Conservation (phyloP, 352 stramenopile genomes). For the Globisporangium apiculatum region DNA sequence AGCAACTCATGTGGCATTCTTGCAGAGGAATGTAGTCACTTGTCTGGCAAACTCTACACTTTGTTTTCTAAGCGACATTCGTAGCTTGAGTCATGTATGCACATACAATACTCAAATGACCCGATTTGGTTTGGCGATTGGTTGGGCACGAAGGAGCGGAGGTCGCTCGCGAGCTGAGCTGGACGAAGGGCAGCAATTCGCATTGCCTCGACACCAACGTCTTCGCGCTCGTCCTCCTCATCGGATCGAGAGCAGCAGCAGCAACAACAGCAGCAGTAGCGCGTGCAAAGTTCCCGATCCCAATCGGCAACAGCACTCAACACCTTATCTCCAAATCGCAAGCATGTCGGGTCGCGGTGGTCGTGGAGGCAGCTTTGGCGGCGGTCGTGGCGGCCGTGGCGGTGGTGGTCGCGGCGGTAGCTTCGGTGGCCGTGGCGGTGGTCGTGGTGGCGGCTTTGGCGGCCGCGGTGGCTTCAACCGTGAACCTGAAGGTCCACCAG, state of each 20-base stretch:
- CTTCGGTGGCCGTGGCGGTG: constrained; percentile 24
- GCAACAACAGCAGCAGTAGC: background rate
- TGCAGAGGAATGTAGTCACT: too few species aligned
- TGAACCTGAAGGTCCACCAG: constrained; percentile 60
- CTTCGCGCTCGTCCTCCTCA: background rate
- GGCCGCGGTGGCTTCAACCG: constrained; percentile 35
- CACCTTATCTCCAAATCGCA: background rate
- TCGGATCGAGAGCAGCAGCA: background rate
- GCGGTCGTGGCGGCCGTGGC: constrained; percentile 40
- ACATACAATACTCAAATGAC: background rate
- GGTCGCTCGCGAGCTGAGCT: background rate
- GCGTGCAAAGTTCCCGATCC: too few species aligned
- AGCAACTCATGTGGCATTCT: too few species aligned
- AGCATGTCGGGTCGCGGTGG: constrained; percentile 54
- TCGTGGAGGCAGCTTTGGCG: constrained; percentile 31
- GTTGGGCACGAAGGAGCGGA: constrained; percentile 4
- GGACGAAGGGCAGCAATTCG: background rate
- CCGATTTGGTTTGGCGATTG: constrained; percentile 1
- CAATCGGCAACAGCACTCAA: constrained; percentile 2
- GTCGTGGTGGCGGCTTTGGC: constrained; percentile 32
- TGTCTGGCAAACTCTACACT: too few species aligned
- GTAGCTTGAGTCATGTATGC: background rate
- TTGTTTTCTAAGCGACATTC: background rate
- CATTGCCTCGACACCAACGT: background rate
- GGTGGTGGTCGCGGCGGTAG: constrained; percentile 32